phyloP scores from a whole-genome alignment of 129 eudicot species.

The Escallonia herrerae region DNA sequence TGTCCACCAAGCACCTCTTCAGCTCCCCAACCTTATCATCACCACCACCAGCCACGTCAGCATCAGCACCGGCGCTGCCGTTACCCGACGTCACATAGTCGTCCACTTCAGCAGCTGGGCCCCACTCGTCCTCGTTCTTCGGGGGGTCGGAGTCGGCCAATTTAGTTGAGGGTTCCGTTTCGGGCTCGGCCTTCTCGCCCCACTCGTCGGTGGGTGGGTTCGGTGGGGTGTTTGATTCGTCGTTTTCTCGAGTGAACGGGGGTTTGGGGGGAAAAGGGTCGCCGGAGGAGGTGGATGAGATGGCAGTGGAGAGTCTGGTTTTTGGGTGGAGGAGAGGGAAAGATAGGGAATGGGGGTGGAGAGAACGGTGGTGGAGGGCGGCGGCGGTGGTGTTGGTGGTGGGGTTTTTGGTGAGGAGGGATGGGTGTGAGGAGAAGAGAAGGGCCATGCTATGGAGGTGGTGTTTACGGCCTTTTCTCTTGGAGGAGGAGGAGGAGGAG shows the following conservation, averaged over 20 bases:
- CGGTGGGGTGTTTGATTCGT: constrained; percentile 27
- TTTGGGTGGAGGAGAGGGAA: not conserved
- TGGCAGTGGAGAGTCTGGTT: constrained; percentile 1
- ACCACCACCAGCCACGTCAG: not conserved
- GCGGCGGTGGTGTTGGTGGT: constrained; percentile 10
- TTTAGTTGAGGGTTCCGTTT: constrained; percentile 44
- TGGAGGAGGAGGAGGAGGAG: not conserved
- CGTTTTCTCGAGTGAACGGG: constrained; percentile 33
- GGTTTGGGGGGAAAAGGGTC: constrained; percentile 6
- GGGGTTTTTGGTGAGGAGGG: constrained; percentile 26
- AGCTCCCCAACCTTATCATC: constrained; percentile 7
- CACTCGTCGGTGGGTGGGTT: constrained; percentile 52
- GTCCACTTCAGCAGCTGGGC: constrained; percentile 10
- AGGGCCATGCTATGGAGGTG: constrained; percentile 25
- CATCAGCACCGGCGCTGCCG: constrained; percentile 17
- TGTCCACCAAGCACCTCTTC: constrained; percentile 56
- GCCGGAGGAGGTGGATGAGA: constrained; percentile 24
- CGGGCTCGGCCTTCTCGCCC: constrained; percentile 84
- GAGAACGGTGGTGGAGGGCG: constrained; percentile 11
- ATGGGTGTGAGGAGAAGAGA: constrained; percentile 31
- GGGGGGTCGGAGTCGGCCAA: constrained; percentile 68
- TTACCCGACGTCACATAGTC: constrained; percentile 22
- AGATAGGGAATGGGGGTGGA: constrained; percentile 3
- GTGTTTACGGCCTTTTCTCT: not conserved
- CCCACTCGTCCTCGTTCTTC: constrained; percentile 74